Evolutionary conservation across 1,284 basidiomycete species (phyloP), one percentile per base, ranked within the genome.

Genomic region (Pseudozyma thailandica): DNA sequence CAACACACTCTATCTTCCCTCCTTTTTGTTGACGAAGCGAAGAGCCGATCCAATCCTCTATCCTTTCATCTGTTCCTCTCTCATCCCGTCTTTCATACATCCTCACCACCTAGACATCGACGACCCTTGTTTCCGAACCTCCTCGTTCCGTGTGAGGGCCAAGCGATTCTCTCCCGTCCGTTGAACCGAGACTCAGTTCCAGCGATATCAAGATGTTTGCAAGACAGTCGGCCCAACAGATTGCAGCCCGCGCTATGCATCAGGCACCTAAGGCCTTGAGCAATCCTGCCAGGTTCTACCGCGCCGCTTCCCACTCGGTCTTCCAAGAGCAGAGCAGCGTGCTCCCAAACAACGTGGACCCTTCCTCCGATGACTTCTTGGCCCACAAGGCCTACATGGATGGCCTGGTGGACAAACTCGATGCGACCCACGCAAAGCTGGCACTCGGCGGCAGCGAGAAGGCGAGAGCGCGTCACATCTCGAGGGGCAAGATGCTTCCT

Each of bases 401-500:
- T 49, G 31, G 47, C 2, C 72, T 80, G 38, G 71, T 80, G 23
- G 28, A 43, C 13, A 54, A 74, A 38, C 63, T 80, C 50, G 72
- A 80, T 50, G 54, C 55, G 6, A 61, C 57, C 5, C 72, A 79
- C 41, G 58, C 61, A 25, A 63, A 59, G 37, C 72, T 82, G 9
- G 56, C 72, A 39, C 81, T 83, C 49, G 86, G 86, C 15, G 86
- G 86, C 9, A 82, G 84, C 20, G 71, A 85, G 41, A 91, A 90
- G 82, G 91, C 91, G 35, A 87, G 89, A 47, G 89, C 91, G 77
- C 88, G 90, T 55, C 91, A 93, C 88, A 86, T 87, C 74, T 89
- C 87, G 59, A 89, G 89, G 75, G 91, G 91, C 8, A 95, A 95
- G 86, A 88, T 90, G 80, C 84, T 93, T n/a, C 91, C 91, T 28